Conservation (phyloP, 2,329 filamentous ascomycete genomes). For the Hortaea sp. region DNA sequence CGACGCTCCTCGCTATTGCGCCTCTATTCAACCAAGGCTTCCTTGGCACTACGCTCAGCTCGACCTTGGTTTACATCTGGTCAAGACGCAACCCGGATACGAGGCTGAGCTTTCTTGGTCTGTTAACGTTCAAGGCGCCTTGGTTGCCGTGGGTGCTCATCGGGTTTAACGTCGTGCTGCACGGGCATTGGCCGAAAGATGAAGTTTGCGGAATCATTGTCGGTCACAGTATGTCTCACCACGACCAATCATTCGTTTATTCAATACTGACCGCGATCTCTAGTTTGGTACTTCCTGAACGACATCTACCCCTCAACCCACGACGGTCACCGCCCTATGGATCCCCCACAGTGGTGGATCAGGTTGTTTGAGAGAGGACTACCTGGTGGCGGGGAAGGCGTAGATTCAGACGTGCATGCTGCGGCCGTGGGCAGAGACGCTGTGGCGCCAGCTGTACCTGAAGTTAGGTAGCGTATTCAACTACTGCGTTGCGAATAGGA, state of each 20-base stretch:
- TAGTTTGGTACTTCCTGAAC: conserved; percentile 92
- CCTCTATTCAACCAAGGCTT: conserved; percentile 87
- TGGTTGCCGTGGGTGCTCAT: conserved; percentile 95
- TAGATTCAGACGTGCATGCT: conserved; percentile 19
- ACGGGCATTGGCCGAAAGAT: conserved; percentile 83
- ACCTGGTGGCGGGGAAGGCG: not conserved
- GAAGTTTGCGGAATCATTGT: conserved; percentile 93
- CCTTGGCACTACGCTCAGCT: conserved; percentile 84
- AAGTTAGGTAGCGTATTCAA: conserved; percentile 9
- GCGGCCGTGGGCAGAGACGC: conserved; percentile 21
- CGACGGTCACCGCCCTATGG: conserved; percentile 71
- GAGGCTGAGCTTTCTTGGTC: conserved; percentile 65
- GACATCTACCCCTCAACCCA: conserved; percentile 93
- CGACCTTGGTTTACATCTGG: conserved; percentile 96
- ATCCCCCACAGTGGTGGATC: conserved; percentile 84
- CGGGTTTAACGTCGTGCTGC: conserved; percentile 82
- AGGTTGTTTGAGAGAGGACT: conserved; percentile 58
- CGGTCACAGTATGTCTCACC: conserved; percentile 53
- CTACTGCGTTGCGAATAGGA: not conserved
- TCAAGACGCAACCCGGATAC: conserved; percentile 89
- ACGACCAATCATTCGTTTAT: not conserved
- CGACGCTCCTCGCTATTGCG: conserved; percentile 68
- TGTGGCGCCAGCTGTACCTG: conserved; percentile 18
- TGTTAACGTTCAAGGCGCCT: conserved; percentile 85
- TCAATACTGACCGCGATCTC: not conserved